Base-by-base conservation (phyloP, 495 filamentous ascomycete species). In the Usnea hakonensis region DNA sequence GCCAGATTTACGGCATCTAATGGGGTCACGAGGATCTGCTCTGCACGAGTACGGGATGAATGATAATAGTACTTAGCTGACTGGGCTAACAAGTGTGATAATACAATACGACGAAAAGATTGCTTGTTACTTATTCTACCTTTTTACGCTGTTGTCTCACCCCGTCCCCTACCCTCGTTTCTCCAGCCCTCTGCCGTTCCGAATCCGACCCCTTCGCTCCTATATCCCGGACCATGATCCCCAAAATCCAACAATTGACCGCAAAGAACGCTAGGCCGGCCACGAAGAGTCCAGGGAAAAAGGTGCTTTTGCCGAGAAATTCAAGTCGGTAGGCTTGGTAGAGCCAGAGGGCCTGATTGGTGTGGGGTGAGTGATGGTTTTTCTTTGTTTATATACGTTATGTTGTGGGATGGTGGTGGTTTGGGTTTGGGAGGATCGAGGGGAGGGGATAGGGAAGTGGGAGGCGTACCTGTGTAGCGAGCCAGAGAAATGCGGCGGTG, bases 301-400 rank as follows among this genome's bases (percentile, higher is more conserved):
- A 98, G 0, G 85, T 90, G 61, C 90, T 90, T n/a, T 77, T 66
- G 0, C 94, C 94, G 2, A 94, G 74, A 71, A 97, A 96, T 70
- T 98, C 94, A 1, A 98, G 83, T 60, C 84, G 76, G 67, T 87
- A 97, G 4, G 84, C 94, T 75, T 96, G 91, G 64, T 91, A 88
- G 17, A 98, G 79, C 94, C 94, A 98, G 7, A 83, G 64, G 0
- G 78, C 92, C 81, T 95, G 77, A 3, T 30, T 41, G 17, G n/a
- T n/a, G n/a, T n/a, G n/a, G n/a, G n/a, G n/a, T n/a, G n/a, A n/a
- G n/a, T n/a, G n/a, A n/a, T n/a, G n/a, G n/a, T n/a, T n/a, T n/a
- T n/a, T n/a, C n/a, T n/a, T n/a, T n/a, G n/a, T n/a, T n/a, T n/a
- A n/a, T n/a, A n/a, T n/a, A n/a, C n/a, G n/a, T n/a, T n/a, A n/a